phyloP scores from a whole-genome alignment of 2,329 filamentous ascomycete genomes.

The Aspergillus texensis region DNA sequence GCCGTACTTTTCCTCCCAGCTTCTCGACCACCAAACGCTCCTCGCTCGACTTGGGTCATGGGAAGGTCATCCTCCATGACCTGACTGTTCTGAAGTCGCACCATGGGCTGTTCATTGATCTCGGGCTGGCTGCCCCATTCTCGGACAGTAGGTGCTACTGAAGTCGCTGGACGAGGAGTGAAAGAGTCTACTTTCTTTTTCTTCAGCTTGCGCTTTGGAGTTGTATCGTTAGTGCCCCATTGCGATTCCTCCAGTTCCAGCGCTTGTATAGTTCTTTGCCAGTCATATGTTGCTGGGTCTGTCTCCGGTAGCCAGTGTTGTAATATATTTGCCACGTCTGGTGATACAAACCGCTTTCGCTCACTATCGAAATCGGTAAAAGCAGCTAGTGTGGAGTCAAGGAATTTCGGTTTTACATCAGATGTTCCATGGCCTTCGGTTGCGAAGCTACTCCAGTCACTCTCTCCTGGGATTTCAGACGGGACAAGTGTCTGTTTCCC shows the following conservation, averaged over 20 bases:
- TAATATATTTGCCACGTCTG: constrained; percentile 32
- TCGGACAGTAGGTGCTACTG: constrained; percentile 27
- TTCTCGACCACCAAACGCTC: constrained; percentile 41
- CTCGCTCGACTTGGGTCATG: constrained; percentile 47
- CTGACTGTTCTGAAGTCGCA: constrained; percentile 38
- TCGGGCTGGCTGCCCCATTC: constrained; percentile 39
- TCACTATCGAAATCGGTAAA: constrained; percentile 32
- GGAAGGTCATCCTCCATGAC: constrained; percentile 34
- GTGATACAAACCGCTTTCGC: constrained; percentile 19
- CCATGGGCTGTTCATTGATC: constrained; percentile 16
- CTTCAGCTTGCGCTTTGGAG: constrained; percentile 27
- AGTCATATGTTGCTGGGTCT: constrained; percentile 38
- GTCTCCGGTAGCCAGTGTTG: constrained; percentile 40
- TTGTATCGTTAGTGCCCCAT: constrained; percentile 14
- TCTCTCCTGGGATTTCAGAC: not conserved
- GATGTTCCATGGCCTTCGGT: not conserved
- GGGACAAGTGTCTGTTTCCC: not conserved
- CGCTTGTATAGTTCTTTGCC: constrained; percentile 29
- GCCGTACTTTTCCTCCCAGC: constrained; percentile 27
- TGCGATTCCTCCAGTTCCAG: constrained; percentile 26
- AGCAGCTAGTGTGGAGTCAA: constrained; percentile 29
- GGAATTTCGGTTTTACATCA: not conserved
- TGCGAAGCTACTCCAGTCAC: not conserved
- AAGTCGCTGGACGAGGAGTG: constrained; percentile 25
- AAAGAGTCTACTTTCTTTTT: constrained; percentile 29